Conservation (phyloP, 2,329 filamentous ascomycete genomes). For the Clarireedia homoeocarpa region DNA sequence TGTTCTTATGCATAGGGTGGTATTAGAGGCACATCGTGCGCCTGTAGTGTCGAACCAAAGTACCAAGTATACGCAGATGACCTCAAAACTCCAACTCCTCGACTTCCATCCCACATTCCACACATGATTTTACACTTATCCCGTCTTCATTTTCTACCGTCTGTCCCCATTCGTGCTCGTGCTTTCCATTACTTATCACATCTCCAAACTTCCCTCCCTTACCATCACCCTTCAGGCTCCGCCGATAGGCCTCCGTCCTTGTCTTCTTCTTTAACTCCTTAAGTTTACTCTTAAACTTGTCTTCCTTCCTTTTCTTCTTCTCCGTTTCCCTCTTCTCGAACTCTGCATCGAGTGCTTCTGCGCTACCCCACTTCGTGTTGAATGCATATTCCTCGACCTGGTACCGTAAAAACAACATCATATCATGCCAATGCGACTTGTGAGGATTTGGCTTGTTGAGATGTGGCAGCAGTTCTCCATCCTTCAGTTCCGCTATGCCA, state of each 20-base stretch:
- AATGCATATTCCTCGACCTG: conserved; percentile 95
- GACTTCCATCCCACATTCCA: conserved; percentile 69
- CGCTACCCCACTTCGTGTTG: conserved; percentile 79
- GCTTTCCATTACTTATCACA: conserved; percentile 59
- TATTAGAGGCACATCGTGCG: too few species aligned
- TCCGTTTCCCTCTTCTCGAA: conserved; percentile 72
- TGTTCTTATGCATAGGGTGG: too few species aligned
- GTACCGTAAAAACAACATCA: conserved; percentile 93
- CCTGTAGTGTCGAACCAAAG: too few species aligned
- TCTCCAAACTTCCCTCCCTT: conserved; percentile 63
- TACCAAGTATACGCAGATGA: too few species aligned
- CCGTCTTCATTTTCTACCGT: conserved; percentile 63
- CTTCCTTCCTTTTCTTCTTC: conserved; percentile 79
- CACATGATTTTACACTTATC: conserved; percentile 72
- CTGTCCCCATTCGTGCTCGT: conserved; percentile 83
- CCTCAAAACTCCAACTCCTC: conserved; percentile 49
- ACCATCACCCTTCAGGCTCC: conserved; percentile 51
- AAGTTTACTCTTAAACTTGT: conserved; percentile 85
- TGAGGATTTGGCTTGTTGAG: conserved; percentile 88
- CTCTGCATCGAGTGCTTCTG: conserved; percentile 79
- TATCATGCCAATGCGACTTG: conserved; percentile 94
- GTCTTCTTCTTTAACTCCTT: conserved; percentile 90
- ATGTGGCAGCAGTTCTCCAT: conserved; percentile 78
- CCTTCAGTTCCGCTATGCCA: conserved; percentile 73
- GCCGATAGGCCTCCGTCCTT: conserved; percentile 77